Base-by-base conservation (phyloP, 805 yeast species). In the Candida odintsovae region DNA sequence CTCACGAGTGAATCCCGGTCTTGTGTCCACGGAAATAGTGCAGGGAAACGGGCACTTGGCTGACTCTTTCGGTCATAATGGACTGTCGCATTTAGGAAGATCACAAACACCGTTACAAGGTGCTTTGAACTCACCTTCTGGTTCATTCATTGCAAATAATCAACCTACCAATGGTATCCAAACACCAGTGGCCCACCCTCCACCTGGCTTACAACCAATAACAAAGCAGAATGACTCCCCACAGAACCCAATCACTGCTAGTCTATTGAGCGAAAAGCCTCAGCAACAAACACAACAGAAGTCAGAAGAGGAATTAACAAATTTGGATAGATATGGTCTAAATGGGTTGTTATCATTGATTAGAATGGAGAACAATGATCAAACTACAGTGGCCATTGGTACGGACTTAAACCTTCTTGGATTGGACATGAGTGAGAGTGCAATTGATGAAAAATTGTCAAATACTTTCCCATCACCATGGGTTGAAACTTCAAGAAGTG, bases 401-500 rank as follows among this genome's bases (percentile, higher is more conserved):
- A 80, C 82, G 23, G 95, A 89, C 59, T 66, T 87, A 40, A 77
- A 76, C 47, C 75, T 80, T 57, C 62, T 83, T 29, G 94, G 92
- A 1, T 66, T 86, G 38, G 82, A 83, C 54, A 65, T 86, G 53
- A 22, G 71, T 68, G 37, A 67, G 66, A 53, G 46, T 28, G 48
- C 55, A n/a, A 58, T 59, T 26, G 50, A 58, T 40, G 66, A 62
- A 19, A 72, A 75, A 46, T 64, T 86, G 29, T 73, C 86, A 25
- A 71, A 76, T 52, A 79, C 82, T 8, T 80, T 92, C 59, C 83
- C 95, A 21, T 86, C 96, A 3, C 99, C 99, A 12, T 92, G 99
- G 98, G 75, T 86, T 36, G 98, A 94, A 61, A 86, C 97, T 1
- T 80, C 94, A 9, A 75, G 95, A 57, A 82, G 90, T 45, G 90